Evolutionary conservation across 306 rosid genomes (phyloP).

Genomic region (Canavalia ensiformis): DNA sequence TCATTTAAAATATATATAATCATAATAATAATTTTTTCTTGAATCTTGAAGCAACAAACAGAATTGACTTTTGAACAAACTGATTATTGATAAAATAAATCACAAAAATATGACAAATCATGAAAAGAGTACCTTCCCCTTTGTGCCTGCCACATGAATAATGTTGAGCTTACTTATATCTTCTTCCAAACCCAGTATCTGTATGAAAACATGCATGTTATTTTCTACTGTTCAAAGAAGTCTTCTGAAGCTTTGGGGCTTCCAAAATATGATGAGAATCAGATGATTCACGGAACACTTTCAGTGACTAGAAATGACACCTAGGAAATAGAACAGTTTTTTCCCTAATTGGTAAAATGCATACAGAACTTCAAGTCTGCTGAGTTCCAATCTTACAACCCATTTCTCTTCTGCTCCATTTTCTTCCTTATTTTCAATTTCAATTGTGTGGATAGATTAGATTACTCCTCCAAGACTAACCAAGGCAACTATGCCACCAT

Average conservation of each 20-base stretch:
- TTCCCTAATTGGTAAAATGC: constrained; percentile 27
- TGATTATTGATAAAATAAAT: constrained; percentile 11
- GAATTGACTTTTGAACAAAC: background rate
- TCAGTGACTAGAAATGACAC: constrained; percentile 35
- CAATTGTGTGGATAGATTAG: background rate
- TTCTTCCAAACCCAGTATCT: constrained; percentile 77
- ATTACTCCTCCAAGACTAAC: constrained; percentile 8
- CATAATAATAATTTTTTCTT: constrained; percentile 11
- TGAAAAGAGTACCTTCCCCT: constrained; percentile 73
- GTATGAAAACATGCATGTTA: constrained; percentile 38
- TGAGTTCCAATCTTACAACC: constrained; percentile 18
- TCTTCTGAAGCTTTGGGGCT: constrained; percentile 17
- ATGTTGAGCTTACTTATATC: constrained; percentile 66
- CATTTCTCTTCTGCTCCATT: background rate
- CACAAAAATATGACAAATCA: constrained; percentile 3
- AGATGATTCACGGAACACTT: constrained; percentile 24
- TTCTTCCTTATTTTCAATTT: background rate
- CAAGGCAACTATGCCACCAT: background rate
- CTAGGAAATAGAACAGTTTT: constrained; percentile 11
- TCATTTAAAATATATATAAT: constrained; percentile 1
- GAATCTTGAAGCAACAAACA: constrained; percentile 18
- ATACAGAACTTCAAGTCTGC: background rate
- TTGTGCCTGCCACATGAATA: constrained; percentile 88
- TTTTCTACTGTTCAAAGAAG: constrained; percentile 28
- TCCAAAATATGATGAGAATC: constrained; percentile 28